Evolutionary conservation across 352 stramenopile genomes (phyloP).

Genomic region (Phytophthora nicotianae): DNA sequence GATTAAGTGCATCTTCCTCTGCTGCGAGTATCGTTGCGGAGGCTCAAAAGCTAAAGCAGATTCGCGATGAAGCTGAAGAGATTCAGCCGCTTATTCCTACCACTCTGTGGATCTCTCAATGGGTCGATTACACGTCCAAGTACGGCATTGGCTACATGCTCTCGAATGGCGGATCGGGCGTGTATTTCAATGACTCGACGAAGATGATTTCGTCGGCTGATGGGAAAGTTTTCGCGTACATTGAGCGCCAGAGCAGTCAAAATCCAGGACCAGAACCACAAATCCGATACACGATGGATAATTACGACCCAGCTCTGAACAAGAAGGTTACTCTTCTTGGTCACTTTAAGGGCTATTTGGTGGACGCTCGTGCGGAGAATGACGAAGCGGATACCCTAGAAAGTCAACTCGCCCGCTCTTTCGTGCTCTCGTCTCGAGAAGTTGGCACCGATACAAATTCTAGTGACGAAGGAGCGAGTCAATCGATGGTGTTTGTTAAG

Average conservation of each 20-base stretch:
- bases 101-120: conserved; percentile 95
- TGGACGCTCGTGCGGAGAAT: conserved; percentile 79
- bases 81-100: conserved; percentile 38
- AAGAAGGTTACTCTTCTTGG: conserved; percentile 99
- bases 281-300: conserved; percentile 51
- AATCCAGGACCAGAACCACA: conserved; percentile 29
- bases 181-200: conserved; percentile 99
- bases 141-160: conserved; percentile 99
- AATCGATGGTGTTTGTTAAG: conserved; percentile 93
- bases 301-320: conserved; percentile 89
- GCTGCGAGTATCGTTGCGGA: conserved; percentile 61
- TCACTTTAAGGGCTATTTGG: conserved; percentile 98
- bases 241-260: conserved; percentile 86
- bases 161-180: conserved; percentile 93
- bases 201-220: conserved; percentile 95
- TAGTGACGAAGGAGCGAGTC: conserved; percentile 4
- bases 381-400: conserved; percentile 54
- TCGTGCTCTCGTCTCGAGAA: conserved; percentile 34
- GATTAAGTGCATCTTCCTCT: conserved; percentile 64
- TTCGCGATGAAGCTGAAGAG: conserved; percentile 58
- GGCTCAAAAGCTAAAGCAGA: conserved; percentile 69
- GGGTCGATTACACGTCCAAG: conserved; percentile 99
- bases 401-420: conserved; percentile 41
- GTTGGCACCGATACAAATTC: conserved; percentile 20
- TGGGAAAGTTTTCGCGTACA: conserved; percentile 94